These are phyloP conservation scores for Cryptosporidium meleagridis DNA, from an alignment of 169 alveolate species.

Conservation along the genomic window DNA sequence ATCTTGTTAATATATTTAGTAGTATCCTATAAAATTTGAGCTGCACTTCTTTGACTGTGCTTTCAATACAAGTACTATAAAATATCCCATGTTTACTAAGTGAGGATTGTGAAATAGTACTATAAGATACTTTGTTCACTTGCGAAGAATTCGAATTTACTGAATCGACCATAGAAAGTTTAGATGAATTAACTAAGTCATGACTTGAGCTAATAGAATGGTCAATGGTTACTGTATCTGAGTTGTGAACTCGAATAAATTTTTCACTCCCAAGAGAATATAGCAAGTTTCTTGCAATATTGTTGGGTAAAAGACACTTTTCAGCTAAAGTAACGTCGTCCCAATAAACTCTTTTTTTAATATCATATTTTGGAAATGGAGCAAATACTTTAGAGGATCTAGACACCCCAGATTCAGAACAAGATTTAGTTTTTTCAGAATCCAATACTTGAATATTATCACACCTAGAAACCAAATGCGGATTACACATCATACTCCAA, in stretches of 20 bases:
- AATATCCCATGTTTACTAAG: slow-evolving; percentile 56
- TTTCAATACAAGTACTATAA: slow-evolving; percentile 35
- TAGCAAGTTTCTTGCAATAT: slow-evolving; percentile 40
- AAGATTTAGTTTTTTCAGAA: background rate
- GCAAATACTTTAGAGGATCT: background rate
- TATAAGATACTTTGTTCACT: background rate
- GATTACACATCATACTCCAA: slow-evolving; percentile 76
- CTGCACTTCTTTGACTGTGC: slow-evolving; percentile 24
- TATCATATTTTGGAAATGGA: slow-evolving; percentile 9
- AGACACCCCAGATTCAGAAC: background rate
- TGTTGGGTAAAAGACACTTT: slow-evolving; percentile 52
- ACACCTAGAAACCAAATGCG: slow-evolving; percentile 1
- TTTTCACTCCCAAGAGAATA: slow-evolving; percentile 61
- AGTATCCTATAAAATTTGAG: slow-evolving; percentile 32
- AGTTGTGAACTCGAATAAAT: slow-evolving; percentile 57
- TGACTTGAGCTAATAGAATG: background rate
- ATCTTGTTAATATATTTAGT: slow-evolving; percentile 35
- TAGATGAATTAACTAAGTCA: background rate
- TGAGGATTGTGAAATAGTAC: slow-evolving; percentile 49
- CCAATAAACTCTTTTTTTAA: slow-evolving; percentile 63
- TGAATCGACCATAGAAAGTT: background rate
- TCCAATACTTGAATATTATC: slow-evolving; percentile 41
- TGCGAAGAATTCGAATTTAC: background rate
- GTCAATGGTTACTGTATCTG: slow-evolving; percentile 60
- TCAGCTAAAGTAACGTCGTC: slow-evolving; percentile 65